Evolutionary conservation across 371 early-diverging fungal genomes (phyloP).

Genomic region (Rhizomucor pusillus): DNA sequence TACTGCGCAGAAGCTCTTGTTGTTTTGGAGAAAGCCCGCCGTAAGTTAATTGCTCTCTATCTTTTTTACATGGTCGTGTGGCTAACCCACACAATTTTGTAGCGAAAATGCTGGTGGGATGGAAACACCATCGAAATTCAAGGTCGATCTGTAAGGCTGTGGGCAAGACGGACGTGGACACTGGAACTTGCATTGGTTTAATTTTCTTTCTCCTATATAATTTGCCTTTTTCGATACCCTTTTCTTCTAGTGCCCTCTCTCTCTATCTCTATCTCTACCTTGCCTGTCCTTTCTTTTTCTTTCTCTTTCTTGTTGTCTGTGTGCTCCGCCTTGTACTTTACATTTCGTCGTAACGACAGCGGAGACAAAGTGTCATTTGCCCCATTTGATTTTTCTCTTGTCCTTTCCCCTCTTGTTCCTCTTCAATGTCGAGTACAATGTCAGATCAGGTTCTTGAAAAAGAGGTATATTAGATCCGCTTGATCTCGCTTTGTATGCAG

Average conservation of each 20-base stretch:
- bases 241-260: slow-evolving; percentile 1
- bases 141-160: slow-evolving; percentile 64
- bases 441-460: too few species aligned
- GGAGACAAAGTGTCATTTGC: background rate
- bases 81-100: slow-evolving; percentile 5
- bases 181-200: slow-evolving; percentile 77
- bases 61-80: background rate
- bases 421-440: too few species aligned
- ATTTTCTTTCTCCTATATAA: slow-evolving; percentile 16
- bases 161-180: slow-evolving; percentile 86
- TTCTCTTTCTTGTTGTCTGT: background rate
- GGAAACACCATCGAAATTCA: slow-evolving; percentile 66
- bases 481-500: too few species aligned
- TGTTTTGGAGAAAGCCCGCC: slow-evolving; percentile 86
- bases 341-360: slow-evolving; percentile 1
- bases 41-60: slow-evolving; percentile 32
- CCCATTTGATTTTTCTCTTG: background rate
- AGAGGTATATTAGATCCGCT: too few species aligned
- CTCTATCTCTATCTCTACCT: background rate
- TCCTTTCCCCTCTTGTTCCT: background rate
- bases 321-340: too few species aligned
- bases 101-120: slow-evolving; percentile 90
- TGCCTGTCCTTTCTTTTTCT: background rate
- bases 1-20: slow-evolving; percentile 75
- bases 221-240: slow-evolving; percentile 1